phyloP scores from a whole-genome alignment of 2,329 filamentous ascomycete species.

The Xylariaceae sp. region DNA sequence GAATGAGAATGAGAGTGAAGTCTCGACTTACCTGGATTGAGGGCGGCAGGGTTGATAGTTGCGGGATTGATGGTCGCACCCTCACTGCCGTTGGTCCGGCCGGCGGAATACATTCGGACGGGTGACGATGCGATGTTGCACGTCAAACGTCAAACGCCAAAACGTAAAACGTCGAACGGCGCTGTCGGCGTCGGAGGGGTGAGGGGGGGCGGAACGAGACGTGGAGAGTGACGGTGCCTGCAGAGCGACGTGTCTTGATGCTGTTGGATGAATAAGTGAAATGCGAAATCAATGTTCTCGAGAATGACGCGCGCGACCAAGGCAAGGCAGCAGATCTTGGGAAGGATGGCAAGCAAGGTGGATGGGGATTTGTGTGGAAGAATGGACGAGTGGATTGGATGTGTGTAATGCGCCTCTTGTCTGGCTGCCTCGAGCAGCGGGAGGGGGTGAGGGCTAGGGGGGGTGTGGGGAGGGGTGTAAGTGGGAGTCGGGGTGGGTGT shows the following conservation, averaged over 20 bases:
- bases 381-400: neutral
- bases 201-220: slow-evolving; percentile 26
- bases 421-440: slow-evolving; percentile 9
- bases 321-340: slow-evolving; percentile 31
- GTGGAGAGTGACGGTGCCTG: slow-evolving; percentile 39
- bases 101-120: slow-evolving; percentile 52
- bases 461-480: slow-evolving; percentile 16
- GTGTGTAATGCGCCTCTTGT: slow-evolving; percentile 16
- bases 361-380: slow-evolving; percentile 6
- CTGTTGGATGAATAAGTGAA: slow-evolving; percentile 43
- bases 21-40: slow-evolving; percentile 56
- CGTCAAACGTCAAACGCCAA: slow-evolving; percentile 26
- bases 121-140: slow-evolving; percentile 39
- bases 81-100: slow-evolving; percentile 67
- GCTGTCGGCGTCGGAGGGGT: slow-evolving; percentile 23
- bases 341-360: slow-evolving; percentile 26
- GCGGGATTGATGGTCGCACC: slow-evolving; percentile 89
- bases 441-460: slow-evolving; percentile 5
- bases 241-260: slow-evolving; percentile 58
- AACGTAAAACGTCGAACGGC: slow-evolving; percentile 27
- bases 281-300: slow-evolving; percentile 22
- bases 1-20: slow-evolving; percentile 24
- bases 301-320: slow-evolving; percentile 35
- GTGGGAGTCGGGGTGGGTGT: neutral
- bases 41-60: slow-evolving; percentile 62